Percentiles rank a stretch among this genome's conserved stretches.
Conservation (phyloP, 2,329 filamentous ascomycete genomes). For the Diplodia sapinea region DNA sequence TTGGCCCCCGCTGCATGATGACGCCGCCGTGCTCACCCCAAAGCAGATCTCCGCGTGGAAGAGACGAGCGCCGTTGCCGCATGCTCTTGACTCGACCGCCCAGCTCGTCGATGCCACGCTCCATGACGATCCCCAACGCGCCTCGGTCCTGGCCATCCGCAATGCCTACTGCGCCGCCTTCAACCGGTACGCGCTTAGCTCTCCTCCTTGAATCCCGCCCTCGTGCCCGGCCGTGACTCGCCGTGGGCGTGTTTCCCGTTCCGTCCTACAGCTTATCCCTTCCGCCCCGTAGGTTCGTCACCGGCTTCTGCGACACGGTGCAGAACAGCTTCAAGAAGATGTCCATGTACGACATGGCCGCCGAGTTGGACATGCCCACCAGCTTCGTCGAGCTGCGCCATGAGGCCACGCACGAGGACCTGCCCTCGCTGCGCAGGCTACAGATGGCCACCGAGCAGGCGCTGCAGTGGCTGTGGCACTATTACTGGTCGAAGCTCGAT, state of each 20-base stretch:
- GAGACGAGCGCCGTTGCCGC: constrained; percentile 60
- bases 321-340: constrained; percentile 67
- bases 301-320: constrained; percentile 76
- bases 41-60: constrained; percentile 31
- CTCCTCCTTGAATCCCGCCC: background rate
- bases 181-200: constrained; percentile 62
- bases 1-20: constrained; percentile 28
- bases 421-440: constrained; percentile 77
- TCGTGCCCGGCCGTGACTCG: constrained; percentile 17
- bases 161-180: constrained; percentile 77
- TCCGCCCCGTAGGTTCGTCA: constrained; percentile 69
- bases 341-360: constrained; percentile 75
- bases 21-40: constrained; percentile 21
- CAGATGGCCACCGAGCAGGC: constrained; percentile 72
- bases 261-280: constrained; percentile 3
- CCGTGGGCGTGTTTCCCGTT: constrained; percentile 11
- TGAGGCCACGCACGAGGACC: constrained; percentile 86
- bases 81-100: constrained; percentile 79
- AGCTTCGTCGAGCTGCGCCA: constrained; percentile 89
- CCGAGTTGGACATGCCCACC: constrained; percentile 70
- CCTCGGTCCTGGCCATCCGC: constrained; percentile 65
- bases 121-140: constrained; percentile 60
- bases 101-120: constrained; percentile 72
- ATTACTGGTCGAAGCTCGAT: constrained; percentile 74
- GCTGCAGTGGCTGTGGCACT: constrained; percentile 84